phyloP scores from a whole-genome alignment of 164 flowering plant species.

The Vitis vinifera region DNA sequence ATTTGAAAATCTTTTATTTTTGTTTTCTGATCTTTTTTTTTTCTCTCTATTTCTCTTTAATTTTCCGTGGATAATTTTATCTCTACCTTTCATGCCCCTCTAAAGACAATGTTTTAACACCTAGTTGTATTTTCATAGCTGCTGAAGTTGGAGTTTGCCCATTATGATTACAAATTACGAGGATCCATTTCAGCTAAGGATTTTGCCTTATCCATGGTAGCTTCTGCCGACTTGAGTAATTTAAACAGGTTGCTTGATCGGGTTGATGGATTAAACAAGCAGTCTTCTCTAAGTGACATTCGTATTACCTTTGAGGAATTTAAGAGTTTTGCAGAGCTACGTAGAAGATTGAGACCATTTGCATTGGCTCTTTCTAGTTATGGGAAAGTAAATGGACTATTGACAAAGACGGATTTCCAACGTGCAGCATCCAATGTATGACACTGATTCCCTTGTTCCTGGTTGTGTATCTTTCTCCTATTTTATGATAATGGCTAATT shows the following conservation, averaged over 20 bases:
- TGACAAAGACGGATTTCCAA: conserved; percentile 72
- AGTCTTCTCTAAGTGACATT: conserved; percentile 45
- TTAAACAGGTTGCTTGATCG: conserved; percentile 61
- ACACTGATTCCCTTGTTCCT: background rate
- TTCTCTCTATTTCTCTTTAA: too few relatives aligned
- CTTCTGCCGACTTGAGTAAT: conserved; percentile 85
- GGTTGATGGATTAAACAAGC: conserved; percentile 56
- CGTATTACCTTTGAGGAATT: conserved; percentile 79
- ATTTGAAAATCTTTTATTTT: too few relatives aligned
- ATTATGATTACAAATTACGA: conserved; percentile 71
- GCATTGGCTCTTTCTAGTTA: conserved; percentile 81
- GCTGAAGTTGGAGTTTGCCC: conserved; percentile 75
- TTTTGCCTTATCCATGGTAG: conserved; percentile 93
- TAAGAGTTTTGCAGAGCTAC: conserved; percentile 72
- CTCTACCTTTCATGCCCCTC: background rate
- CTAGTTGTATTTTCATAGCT: conserved; percentile 46
- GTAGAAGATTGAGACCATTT: conserved; percentile 61
- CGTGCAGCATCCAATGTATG: conserved; percentile 86
- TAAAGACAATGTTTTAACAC: background rate
- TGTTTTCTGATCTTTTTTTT: too few relatives aligned
- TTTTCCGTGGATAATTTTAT: background rate
- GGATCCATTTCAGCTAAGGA: conserved; percentile 87
- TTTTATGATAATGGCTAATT: background rate
- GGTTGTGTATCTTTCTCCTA: background rate
- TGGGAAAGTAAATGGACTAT: conserved; percentile 69